phyloP scores from a whole-genome alignment of 306 rosid species.

The Cotoneaster glaucophyllus region DNA sequence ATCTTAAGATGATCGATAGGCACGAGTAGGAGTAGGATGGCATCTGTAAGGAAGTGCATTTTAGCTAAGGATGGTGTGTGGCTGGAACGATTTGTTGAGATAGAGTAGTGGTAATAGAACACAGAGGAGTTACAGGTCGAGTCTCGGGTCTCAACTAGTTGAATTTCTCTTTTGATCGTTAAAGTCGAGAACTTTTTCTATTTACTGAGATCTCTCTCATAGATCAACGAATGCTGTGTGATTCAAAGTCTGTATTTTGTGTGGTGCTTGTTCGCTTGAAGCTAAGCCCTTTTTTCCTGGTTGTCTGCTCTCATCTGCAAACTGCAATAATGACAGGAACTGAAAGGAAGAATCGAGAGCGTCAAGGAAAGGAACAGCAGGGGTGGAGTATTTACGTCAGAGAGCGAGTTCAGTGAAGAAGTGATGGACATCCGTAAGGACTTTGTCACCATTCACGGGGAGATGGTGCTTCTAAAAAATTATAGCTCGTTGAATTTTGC shows the following conservation, averaged over 20 bases:
- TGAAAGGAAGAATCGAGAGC: slow-evolving; percentile 76
- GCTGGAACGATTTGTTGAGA: not conserved
- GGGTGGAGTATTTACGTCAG: slow-evolving; percentile 48
- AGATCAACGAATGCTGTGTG: not conserved
- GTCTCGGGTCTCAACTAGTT: not conserved
- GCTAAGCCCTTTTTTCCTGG: not conserved
- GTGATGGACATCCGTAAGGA: slow-evolving; percentile 92
- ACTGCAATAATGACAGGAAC: slow-evolving; percentile 41
- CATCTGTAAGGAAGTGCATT: not conserved
- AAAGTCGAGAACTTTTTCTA: not conserved
- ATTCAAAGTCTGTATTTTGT: not conserved
- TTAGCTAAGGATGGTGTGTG: not conserved
- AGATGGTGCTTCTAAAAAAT: slow-evolving; percentile 91
- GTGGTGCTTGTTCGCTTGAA: not conserved
- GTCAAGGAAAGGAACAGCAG: slow-evolving; percentile 61
- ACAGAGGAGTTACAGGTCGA: not conserved
- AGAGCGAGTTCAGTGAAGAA: slow-evolving; percentile 83
- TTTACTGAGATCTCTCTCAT: not conserved
- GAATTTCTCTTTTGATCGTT: not conserved
- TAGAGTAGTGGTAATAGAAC: not conserved
- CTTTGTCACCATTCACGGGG: slow-evolving; percentile 92
- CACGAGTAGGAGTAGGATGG: not conserved
- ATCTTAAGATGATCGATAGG: no score
- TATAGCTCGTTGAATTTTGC: slow-evolving; percentile 95
- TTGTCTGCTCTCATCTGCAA: not conserved